Evolutionary conservation across 225 moss, liverwort and hornwort species (phyloP).

Genomic region (Climacium dendroides): DNA sequence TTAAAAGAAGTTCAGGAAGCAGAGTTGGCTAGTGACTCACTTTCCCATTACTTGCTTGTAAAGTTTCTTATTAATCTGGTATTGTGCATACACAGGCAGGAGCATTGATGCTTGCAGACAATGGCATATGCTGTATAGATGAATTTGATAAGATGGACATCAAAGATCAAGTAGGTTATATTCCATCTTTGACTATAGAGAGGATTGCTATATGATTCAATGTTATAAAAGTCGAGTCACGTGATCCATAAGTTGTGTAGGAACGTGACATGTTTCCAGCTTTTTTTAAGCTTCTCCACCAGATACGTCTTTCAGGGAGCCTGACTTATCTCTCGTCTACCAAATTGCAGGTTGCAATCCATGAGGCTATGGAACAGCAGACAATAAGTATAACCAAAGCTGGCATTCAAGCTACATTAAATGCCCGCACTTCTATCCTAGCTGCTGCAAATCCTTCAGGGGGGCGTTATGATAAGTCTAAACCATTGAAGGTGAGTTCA

Average conservation of each 20-base stretch:
- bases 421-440: conserved; percentile 95
- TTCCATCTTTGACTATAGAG: background rate
- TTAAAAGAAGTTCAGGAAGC: background rate
- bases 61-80: background rate
- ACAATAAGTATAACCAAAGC: conserved; percentile 99
- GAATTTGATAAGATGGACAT: conserved; percentile 99
- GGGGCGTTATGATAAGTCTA: conserved; percentile 97
- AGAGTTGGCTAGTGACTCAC: background rate
- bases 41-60: background rate
- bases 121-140: conserved; percentile 98
- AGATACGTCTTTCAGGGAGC: background rate
- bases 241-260: background rate
- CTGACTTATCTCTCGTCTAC: background rate
- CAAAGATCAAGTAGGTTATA: conserved; percentile 74
- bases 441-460: conserved; percentile 99
- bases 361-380: conserved; percentile 99
- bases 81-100: conserved; percentile 57
- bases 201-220: background rate
- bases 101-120: conserved; percentile 98
- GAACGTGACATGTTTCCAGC: background rate
- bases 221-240: background rate
- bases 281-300: background rate
- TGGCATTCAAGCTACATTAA: conserved; percentile 97
- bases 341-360: conserved; percentile 83
- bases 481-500: conserved; percentile 74